Evolutionary conservation across 139 green algal species (phyloP).

Genomic region (Chlamydomonas eustigma): DNA sequence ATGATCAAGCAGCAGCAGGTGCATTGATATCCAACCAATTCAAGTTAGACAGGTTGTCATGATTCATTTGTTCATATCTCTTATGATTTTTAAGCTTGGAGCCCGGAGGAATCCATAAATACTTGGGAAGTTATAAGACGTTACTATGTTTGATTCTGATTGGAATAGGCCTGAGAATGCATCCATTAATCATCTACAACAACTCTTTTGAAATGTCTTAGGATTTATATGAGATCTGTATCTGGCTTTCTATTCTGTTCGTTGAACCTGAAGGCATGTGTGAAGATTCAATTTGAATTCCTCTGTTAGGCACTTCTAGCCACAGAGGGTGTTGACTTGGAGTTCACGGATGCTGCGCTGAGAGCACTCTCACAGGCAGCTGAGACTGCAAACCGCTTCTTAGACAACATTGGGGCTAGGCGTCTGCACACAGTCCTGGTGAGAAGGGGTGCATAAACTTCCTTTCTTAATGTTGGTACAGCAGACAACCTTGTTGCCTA

Average conservation of each 20-base stretch:
- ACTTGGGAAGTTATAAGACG: no score
- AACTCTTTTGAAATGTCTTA: no score
- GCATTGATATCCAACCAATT: not conserved
- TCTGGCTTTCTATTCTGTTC: no score
- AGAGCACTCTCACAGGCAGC: slow-evolving; percentile 71
- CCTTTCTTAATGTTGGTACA: not conserved
- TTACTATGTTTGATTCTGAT: no score
- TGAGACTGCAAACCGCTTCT: slow-evolving; percentile 65
- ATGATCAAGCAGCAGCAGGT: slow-evolving; percentile 92
- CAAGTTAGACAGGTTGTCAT: not conserved
- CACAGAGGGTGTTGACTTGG: slow-evolving; percentile 85
- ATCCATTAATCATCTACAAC: no score
- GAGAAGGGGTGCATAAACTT: not conserved
- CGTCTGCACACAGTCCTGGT: slow-evolving; percentile 89
- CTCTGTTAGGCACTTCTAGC: slow-evolving; percentile 73
- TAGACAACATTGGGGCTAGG: slow-evolving; percentile 90
- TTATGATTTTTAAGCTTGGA: no score
- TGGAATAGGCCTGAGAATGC: no score
- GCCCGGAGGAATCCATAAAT: no score
- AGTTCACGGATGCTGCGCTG: slow-evolving; percentile 80
- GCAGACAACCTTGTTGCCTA: not conserved
- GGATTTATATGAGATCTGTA: no score
- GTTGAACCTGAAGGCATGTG: no score
- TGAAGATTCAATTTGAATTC: no score
- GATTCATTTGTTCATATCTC: no score